Evolutionary conservation across 805 yeast genomes (phyloP).

Genomic region (Isabelozyma gotoi): DNA sequence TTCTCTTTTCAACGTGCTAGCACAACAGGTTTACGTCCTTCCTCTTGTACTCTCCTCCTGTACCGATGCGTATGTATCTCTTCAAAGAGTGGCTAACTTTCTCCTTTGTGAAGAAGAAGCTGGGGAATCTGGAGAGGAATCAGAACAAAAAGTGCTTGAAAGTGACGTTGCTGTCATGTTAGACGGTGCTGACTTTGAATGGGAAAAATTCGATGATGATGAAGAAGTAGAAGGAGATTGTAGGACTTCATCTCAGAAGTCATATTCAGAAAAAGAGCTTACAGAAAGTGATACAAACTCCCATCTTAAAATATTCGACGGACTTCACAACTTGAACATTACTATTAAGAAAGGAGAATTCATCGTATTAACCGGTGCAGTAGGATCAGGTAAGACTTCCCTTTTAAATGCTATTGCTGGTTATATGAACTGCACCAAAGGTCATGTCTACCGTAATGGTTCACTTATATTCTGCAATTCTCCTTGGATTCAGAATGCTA

Average conservation of each 20-base stretch:
- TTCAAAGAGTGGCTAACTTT: constrained; percentile 7
- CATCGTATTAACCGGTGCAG: constrained; percentile 71
- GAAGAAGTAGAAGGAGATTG: too few species aligned
- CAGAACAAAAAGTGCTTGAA: neutral
- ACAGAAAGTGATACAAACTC: neutral
- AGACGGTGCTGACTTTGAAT: constrained; percentile 56
- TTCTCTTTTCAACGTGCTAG: constrained; percentile 13
- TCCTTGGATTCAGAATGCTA: constrained; percentile 83
- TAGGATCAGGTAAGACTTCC: constrained; percentile 81
- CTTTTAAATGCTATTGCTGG: constrained; percentile 69
- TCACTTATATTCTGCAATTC: constrained; percentile 53
- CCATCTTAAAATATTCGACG: constrained; percentile 9
- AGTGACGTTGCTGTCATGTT: constrained; percentile 47
- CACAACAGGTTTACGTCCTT: constrained; percentile 8
- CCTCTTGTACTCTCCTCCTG: constrained; percentile 12
- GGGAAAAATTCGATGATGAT: constrained; percentile 48
- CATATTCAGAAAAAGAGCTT: neutral
- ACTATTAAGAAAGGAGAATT: constrained; percentile 62
- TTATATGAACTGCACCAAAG: constrained; percentile 55
- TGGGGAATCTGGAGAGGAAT: too few species aligned
- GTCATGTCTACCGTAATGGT: constrained; percentile 53
- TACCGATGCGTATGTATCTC: constrained; percentile 13
- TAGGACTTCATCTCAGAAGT: too few species aligned
- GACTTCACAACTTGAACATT: constrained; percentile 52
- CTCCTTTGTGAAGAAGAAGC: constrained; percentile 7